phyloP scores from a whole-genome alignment of 1,284 basidiomycete species.

The Ceratobasidium sp. region DNA sequence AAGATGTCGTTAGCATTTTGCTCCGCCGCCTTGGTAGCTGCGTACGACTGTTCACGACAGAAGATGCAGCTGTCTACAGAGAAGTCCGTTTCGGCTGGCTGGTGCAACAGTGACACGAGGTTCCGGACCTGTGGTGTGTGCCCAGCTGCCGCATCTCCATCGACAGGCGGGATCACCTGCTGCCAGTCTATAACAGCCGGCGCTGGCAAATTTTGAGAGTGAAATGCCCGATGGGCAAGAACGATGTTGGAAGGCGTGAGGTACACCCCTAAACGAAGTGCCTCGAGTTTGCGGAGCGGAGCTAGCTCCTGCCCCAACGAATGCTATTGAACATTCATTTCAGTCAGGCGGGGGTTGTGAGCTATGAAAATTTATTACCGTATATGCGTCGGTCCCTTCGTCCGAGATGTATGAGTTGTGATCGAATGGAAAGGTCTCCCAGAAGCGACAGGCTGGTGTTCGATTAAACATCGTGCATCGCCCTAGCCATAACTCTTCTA shows the following conservation, averaged over 20 bases:
- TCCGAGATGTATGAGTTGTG: constrained; percentile 31
- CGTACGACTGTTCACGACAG: constrained; percentile 21
- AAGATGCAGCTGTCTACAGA: neutral
- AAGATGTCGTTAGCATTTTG: constrained; percentile 14
- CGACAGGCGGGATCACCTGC: neutral
- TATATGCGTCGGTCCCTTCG: constrained; percentile 28
- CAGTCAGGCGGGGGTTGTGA: neutral
- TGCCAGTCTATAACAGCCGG: constrained; percentile 33
- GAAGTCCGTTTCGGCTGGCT: constrained; percentile 21
- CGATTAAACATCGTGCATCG: constrained; percentile 43
- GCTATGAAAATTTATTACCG: constrained; percentile 4
- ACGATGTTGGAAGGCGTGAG: constrained; percentile 30
- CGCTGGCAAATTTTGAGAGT: constrained; percentile 17
- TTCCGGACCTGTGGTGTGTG: constrained; percentile 10
- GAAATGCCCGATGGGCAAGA: constrained; percentile 30
- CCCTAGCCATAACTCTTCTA: constrained; percentile 33
- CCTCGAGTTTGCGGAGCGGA: constrained; percentile 12
- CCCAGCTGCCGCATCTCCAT: neutral
- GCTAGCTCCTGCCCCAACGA: constrained; percentile 35
- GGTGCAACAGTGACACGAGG: constrained; percentile 33
- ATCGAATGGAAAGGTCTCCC: constrained; percentile 33
- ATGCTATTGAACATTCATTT: neutral
- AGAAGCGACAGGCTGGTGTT: constrained; percentile 31
- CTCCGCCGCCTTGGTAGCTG: neutral
- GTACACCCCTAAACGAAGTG: constrained; percentile 27